Evolutionary conservation across 78 protist species (phyloP).

Genomic region (Planoprotostelium fungivorum): DNA sequence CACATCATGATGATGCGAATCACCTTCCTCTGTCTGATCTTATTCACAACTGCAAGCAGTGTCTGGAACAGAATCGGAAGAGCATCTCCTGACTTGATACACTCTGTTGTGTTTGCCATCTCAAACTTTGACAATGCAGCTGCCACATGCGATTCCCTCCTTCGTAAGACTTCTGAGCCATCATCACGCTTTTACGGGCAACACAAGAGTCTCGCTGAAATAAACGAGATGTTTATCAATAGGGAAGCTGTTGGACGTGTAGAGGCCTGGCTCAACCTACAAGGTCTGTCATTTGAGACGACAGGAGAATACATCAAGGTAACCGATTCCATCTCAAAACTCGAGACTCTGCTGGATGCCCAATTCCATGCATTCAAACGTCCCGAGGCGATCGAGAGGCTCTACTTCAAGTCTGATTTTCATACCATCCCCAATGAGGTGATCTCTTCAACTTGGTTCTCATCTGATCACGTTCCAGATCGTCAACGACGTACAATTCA

Average conservation of each 20-base stretch:
- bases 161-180: neutral
- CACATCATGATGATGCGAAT: too few relatives aligned
- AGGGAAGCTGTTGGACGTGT: neutral
- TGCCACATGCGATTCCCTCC: neutral
- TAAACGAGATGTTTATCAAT: neutral
- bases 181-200: neutral
- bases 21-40: too few relatives aligned
- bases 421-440: neutral
- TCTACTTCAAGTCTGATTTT: neutral
- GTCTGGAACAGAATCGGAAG: too few relatives aligned
- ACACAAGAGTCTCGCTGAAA: neutral
- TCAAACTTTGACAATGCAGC: neutral
- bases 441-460: neutral
- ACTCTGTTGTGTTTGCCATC: neutral
- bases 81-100: neutral
- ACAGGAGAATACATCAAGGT: neutral
- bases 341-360: neutral
- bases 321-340: neutral
- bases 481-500: neutral
- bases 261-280: neutral
- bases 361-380: neutral
- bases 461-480: neutral
- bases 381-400: neutral
- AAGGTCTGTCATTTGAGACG: neutral
- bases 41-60: too few relatives aligned